Base-by-base conservation (phyloP, 2,329 filamentous ascomycete species). In the Orbilia quercus region DNA sequence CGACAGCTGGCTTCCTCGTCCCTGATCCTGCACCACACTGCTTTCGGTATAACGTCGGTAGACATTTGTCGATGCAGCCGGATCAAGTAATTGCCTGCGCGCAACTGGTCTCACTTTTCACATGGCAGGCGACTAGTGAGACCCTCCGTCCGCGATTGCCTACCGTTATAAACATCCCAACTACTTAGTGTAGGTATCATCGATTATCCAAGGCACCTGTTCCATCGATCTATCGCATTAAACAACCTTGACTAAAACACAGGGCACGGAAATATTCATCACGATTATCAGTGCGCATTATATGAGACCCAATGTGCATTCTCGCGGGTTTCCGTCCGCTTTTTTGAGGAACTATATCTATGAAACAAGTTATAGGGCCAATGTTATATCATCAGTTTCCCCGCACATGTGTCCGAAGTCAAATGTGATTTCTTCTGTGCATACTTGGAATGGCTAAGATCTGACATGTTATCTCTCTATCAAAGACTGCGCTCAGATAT, bases 41-140 rank as follows among this genome's bases (percentile, higher is more conserved):
- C 64, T 34, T 69, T 42, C 25, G 64, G 64, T 42, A 60, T 59
- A 62, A 60, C 38, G 28, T 55, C 47, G 40, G 25, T 54, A 31
- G 54, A 25, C 22, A 11, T 60, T 11, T 38, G 50, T 20, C 11
- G 14, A 45, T 47, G 38, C 51, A 16, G 38, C 64, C 64, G 64
- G 64, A 69, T 60, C 40, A 55, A 55, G 64, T 48, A 69, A 69
- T 60, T 47, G 50, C 4, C 34, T 47, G 42, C 45, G 16, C 36
- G 25, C 40, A 47, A 51, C 23, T 12, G 23, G 18, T 40, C 44
- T 40, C 54, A 54, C 38, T 34, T 53, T 31, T n/a, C 63, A 54
- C 55, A 69, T 60, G 64, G 64, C 48, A 60, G 23, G 36, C 47
- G 47, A 62, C 44, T 50, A 36, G 54, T 59, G 45, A 59, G 53